Evolutionary conservation across 345 rosid species (phyloP).

Genomic region (Laguncularia racemosa): DNA sequence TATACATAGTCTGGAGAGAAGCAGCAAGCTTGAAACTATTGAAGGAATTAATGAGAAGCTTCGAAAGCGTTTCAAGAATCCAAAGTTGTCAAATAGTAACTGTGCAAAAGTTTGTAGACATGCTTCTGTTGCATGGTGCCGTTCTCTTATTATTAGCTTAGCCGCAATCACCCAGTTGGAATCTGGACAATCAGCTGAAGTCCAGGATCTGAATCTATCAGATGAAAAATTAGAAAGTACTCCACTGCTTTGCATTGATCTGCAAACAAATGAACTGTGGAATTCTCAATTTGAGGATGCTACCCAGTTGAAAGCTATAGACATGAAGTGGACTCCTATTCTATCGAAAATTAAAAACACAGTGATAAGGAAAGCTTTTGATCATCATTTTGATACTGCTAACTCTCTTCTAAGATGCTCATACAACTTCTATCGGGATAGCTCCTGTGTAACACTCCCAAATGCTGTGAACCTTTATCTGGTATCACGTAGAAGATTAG

Average conservation of each 20-base stretch:
- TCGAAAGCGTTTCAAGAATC: conserved; percentile 88
- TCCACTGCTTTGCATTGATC: conserved; percentile 64
- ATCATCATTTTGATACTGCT: conserved; percentile 64
- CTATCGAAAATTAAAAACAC: conserved; percentile 59
- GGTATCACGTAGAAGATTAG: conserved; percentile 37
- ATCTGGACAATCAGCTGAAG: conserved; percentile 36
- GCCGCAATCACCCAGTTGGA: conserved; percentile 66
- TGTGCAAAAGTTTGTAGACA: conserved; percentile 87
- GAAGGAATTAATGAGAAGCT: conserved; percentile 85
- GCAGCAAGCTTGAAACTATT: conserved; percentile 68
- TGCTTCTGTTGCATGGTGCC: conserved; percentile 92
- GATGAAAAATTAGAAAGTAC: conserved; percentile 37
- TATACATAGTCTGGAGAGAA: conserved; percentile 52
- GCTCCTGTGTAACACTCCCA: conserved; percentile 56
- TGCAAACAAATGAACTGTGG: conserved; percentile 62
- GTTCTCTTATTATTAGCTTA: conserved; percentile 61
- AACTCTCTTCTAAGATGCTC: conserved; percentile 61
- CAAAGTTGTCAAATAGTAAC: conserved; percentile 65
- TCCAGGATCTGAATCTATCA: conserved; percentile 25
- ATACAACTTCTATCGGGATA: conserved; percentile 80
- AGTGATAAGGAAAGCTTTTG: conserved; percentile 47
- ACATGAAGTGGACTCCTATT: conserved; percentile 61
- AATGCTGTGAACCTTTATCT: conserved; percentile 58
- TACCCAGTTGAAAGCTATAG: conserved; percentile 42
- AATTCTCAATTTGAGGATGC: conserved; percentile 58